Evolutionary conservation across 345 rosid species (phyloP), one percentile per base, ranked within the genome.

Genomic region (Viola odorata): DNA sequence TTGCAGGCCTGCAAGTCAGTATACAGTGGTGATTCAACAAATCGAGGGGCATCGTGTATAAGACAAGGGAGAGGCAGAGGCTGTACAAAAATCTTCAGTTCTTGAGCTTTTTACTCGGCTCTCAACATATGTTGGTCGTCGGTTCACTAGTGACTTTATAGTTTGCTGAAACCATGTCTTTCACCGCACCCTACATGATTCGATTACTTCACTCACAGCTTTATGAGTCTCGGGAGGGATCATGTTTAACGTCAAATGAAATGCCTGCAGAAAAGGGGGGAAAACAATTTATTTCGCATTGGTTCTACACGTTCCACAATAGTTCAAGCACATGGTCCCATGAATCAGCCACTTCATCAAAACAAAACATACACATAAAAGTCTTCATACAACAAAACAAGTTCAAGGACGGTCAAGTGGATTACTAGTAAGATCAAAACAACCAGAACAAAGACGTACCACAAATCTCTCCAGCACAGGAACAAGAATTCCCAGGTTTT

Each of bases 401-500:
- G 32, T 23, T 23, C 32, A 23, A 23, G n/a, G n/a, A n/a, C n/a
- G n/a, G n/a, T n/a, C n/a, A n/a, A n/a, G n/a, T n/a, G n/a, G n/a
- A n/a, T n/a, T n/a, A n/a, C n/a, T 23, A 23, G 32, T 23, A 23
- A 23, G 2, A 23, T 2, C 32, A 23, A 23, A 23, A 23, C 32
- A 45, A 49, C 55, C 1, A 53, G 14, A 55, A 64, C 52, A 72
- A 62, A 55, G 40, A 70, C 87, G 65, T 88, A 95, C 99, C 98
- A 91, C 89, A 75, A 95, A 95, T 88, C 95, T 95, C 71, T 95
- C 96, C 81, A 95, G 70, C 37, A 91, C 98, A 0, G 99, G 98
- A 63, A 95, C 95, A 60, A 95, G 83, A 69, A 77, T 60, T 12
- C 84, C 66, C 50, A 95, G 74, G 63, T 74, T 81, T 64, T 61